These are phyloP conservation scores for Brettanomyces sp. DNA, from an alignment of 805 yeast species.

Conservation along the genomic window DNA sequence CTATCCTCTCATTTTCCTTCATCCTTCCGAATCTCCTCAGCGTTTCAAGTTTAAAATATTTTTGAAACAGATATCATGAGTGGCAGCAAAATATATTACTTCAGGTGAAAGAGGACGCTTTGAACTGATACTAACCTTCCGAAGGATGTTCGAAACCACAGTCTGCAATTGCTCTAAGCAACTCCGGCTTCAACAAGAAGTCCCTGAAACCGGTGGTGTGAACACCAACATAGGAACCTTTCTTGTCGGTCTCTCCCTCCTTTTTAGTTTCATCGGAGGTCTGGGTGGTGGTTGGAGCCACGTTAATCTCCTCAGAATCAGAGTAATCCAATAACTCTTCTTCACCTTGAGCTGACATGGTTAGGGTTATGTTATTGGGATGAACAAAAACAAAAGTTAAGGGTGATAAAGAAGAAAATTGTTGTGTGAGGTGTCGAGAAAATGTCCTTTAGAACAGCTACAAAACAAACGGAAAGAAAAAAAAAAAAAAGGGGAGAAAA, in stretches of 20 bases:
- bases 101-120: background rate
- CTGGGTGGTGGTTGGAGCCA: constrained; percentile 40
- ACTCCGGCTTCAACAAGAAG: constrained; percentile 91
- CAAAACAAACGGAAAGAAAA: background rate
- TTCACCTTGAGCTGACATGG: constrained; percentile 93
- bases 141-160: constrained; percentile 99
- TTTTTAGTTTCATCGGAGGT: constrained; percentile 28
- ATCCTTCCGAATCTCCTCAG: no score
- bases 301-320: constrained; percentile 92
- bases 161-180: constrained; percentile 94
- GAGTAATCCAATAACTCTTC: constrained; percentile 99
- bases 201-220: constrained; percentile 99
- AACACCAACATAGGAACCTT: constrained; percentile 96
- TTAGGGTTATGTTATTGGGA: background rate
- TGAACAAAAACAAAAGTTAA: background rate
- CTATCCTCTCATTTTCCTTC: no score
- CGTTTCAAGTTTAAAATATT: no score
- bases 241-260: constrained; percentile 66
- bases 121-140: constrained; percentile 64
- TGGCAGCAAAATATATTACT: background rate
- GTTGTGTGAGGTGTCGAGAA: background rate
- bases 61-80: no score
- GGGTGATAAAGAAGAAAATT: background rate
- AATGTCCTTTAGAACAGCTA: background rate
- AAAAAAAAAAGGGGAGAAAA: background rate